Conservation (phyloP, 768 basidiomycete species). For the Calocybe cyanea region DNA sequence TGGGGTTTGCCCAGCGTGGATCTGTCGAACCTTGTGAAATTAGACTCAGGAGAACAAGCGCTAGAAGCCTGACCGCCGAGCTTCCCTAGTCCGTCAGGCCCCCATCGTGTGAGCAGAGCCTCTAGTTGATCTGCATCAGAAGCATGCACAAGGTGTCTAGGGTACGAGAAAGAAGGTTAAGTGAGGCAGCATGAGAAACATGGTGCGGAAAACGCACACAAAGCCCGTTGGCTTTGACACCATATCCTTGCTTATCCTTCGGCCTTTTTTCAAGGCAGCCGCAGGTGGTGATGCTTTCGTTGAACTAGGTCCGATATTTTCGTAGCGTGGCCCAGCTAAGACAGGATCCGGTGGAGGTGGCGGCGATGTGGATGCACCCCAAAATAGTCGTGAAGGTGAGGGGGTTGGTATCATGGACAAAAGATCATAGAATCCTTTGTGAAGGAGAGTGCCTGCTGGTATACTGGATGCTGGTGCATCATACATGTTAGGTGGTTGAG, state of each 20-base stretch:
- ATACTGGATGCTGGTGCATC: constrained; percentile 46
- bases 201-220: constrained; percentile 53
- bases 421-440: constrained; percentile 90
- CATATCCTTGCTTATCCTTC: constrained; percentile 84
- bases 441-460: constrained; percentile 69
- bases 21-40: constrained; percentile 43
- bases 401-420: constrained; percentile 75
- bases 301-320: constrained; percentile 40
- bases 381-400: constrained; percentile 62
- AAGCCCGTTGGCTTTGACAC: constrained; percentile 81
- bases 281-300: constrained; percentile 28
- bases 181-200: constrained; percentile 20
- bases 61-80: constrained; percentile 61
- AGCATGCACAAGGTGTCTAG: constrained; percentile 85
- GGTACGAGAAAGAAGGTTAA: constrained; percentile 14
- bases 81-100: constrained; percentile 85
- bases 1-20: constrained; percentile 85
- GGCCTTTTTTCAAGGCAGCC: constrained; percentile 46
- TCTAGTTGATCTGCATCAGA: constrained; percentile 88
- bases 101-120: constrained; percentile 84
- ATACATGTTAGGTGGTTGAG: constrained; percentile 34
- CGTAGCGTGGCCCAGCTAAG: constrained; percentile 67
- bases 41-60: constrained; percentile 31
- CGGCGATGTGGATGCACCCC: constrained; percentile 38
- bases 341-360: constrained; percentile 34